Evolutionary conservation across 2,329 filamentous ascomycete species (phyloP), one percentile per base, ranked within the genome.

Genomic region (Aureobasidium sp.): DNA sequence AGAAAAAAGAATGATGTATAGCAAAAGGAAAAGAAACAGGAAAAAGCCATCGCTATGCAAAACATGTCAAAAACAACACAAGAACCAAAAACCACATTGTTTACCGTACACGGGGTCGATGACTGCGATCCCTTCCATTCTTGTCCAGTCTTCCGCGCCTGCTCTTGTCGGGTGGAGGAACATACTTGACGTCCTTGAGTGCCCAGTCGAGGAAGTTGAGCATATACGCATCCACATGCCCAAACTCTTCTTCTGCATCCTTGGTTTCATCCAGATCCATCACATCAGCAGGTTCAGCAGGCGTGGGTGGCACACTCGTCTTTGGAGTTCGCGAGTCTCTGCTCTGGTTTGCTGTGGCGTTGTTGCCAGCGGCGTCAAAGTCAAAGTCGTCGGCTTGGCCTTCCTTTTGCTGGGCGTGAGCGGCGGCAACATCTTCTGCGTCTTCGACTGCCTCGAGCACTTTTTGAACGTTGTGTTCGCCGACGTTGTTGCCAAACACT

Each of bases 381-480:
- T 96, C 91, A 5, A 85, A 89, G 49, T 92, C 90, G 67, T 96
- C 91, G 27, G 89, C 88, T 68, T 90, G 85, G 50, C 87, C 82
- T 73, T 99, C 94, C 70, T 89, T 94, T 71, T 95, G 89, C 0
- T 94, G 94, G 11, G 89, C 84, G 57, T 89, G 88, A 2, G 94
- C 94, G 0, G 94, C 94, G 29, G 86, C 86, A 15, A 93, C 90
- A 71, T 99, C 94, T 71, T 99, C 94, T 52, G 84, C 85, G 69
- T 99, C 94, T 74, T 99, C 94, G 0, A 91, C 93, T 66, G 90
- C 88, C 68, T 95, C 91, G 35, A 99, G 85, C 0, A 87, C 90
- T 17, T 87, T 83, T 3, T 86, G 84, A 1, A 89, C 85, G 33
- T 78, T 81, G 42, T 82, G 80, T 62, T 85, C 80, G 35, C 86